phyloP scores from a whole-genome alignment of 306 rosid species.

The Heteromeles arbutifolia region DNA sequence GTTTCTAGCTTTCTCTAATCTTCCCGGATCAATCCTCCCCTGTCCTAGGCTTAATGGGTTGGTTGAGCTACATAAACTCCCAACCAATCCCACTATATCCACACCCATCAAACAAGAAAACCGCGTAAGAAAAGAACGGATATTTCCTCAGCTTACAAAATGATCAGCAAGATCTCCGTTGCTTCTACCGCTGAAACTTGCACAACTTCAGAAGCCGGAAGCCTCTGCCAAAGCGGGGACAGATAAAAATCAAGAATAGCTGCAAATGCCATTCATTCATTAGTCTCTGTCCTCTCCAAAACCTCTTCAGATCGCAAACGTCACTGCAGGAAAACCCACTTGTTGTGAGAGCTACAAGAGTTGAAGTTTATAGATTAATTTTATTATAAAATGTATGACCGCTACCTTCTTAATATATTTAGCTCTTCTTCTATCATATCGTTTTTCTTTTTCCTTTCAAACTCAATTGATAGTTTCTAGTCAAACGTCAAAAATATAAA shows the following conservation, averaged over 20 bases:
- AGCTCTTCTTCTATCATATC: neutral
- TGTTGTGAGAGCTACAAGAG: neutral
- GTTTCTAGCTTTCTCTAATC: conserved; percentile 12
- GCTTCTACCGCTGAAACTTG: conserved; percentile 17
- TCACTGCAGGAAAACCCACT: neutral
- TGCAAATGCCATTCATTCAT: conserved; percentile 21
- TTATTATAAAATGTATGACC: neutral
- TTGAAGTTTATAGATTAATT: neutral
- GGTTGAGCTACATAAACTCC: neutral
- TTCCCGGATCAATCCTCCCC: neutral
- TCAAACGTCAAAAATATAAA: neutral
- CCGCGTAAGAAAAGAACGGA: neutral
- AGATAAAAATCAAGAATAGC: conserved; percentile 24
- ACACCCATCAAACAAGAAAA: neutral
- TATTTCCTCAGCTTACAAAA: conserved; percentile 4
- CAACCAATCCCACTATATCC: neutral
- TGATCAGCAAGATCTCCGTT: conserved; percentile 36
- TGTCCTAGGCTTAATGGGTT: too few species aligned
- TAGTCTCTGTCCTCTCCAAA: conserved; percentile 24
- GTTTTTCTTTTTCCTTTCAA: neutral
- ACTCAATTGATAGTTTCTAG: neutral
- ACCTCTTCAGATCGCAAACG: conserved; percentile 15
- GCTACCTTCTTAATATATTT: neutral
- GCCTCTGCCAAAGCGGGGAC: conserved; percentile 34
- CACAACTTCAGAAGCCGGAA: conserved; percentile 3